Percentiles rank a stretch among this genome's conserved stretches.
These are phyloP conservation scores for Iberis pinnata DNA, from an alignment of 345 rosid genomes.

Conservation along the genomic window DNA sequence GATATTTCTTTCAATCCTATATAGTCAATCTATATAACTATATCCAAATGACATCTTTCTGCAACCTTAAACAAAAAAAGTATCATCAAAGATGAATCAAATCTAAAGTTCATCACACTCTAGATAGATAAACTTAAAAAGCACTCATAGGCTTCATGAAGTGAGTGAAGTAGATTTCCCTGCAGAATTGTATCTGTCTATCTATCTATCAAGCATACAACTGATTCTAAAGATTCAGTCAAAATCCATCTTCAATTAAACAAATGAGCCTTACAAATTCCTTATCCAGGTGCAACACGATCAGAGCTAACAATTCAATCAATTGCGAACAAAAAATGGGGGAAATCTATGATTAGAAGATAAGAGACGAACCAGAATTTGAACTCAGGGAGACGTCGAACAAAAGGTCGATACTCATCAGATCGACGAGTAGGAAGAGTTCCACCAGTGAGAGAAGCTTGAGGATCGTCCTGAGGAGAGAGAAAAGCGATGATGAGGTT, in stretches of 20 bases:
- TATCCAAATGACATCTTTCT: neutral
- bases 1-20: no score
- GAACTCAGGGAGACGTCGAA: conserved; percentile 84
- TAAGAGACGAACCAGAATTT: conserved; percentile 58
- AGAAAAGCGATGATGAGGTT: conserved; percentile 81
- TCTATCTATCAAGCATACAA: neutral
- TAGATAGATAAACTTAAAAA: no score
- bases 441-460: conserved; percentile 50
- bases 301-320: conserved; percentile 4
- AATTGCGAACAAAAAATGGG: neutral
- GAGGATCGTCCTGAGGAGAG: conserved; percentile 93
- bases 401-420: conserved; percentile 92
- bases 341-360: neutral
- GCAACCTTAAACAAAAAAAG: neutral
- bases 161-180: no score
- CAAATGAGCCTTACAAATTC: neutral
- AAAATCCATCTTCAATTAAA: neutral
- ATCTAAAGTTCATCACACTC: neutral
- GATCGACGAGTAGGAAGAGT: conserved; percentile 77
- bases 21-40: neutral
- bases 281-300: neutral
- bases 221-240: neutral
- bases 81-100: neutral
- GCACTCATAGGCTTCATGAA: no score
- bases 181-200: no score